A percentile compares a stretch with the other conserved stretches of the same genome.
Conservation (phyloP, 768 basidiomycete genomes). For the Russula virescens region DNA sequence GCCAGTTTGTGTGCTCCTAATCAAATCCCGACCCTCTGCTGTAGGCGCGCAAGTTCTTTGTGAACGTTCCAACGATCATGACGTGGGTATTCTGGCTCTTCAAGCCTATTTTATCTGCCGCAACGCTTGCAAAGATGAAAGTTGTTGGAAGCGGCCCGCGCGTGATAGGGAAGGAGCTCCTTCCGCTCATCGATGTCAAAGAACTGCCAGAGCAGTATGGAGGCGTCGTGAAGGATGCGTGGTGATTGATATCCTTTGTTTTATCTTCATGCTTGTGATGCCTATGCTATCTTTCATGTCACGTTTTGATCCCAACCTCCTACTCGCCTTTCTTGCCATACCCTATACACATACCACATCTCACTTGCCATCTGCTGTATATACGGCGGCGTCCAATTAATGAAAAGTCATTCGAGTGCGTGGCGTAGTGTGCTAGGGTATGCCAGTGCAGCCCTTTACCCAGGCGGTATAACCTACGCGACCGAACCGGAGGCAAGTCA, state of each 20-base stretch:
- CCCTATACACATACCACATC: neutral
- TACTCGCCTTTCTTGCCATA: neutral
- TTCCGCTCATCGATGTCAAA: constrained; percentile 47
- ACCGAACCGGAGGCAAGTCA: too few relatives aligned
- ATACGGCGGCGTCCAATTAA: too few relatives aligned
- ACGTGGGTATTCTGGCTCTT: constrained; percentile 84
- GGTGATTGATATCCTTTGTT: constrained; percentile 4
- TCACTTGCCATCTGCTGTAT: too few relatives aligned
- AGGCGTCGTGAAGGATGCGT: constrained; percentile 55
- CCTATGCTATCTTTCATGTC: neutral
- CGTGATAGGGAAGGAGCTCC: constrained; percentile 53
- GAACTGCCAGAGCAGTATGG: constrained; percentile 70
- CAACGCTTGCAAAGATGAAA: constrained; percentile 75
- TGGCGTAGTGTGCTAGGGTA: too few relatives aligned
- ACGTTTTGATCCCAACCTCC: neutral
- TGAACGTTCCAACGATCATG: constrained; percentile 71
- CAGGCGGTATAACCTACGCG: too few relatives aligned
- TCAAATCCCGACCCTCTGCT: neutral
- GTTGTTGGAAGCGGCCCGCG: constrained; percentile 64
- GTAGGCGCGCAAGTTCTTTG: constrained; percentile 71
- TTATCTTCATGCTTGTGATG: neutral
- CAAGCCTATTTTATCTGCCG: constrained; percentile 64
- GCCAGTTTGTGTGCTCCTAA: neutral
- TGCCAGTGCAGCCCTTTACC: too few relatives aligned
- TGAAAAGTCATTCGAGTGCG: neutral